Evolutionary conservation across 768 basidiomycete genomes (phyloP).

Genomic region (Kwoniella sp.): DNA sequence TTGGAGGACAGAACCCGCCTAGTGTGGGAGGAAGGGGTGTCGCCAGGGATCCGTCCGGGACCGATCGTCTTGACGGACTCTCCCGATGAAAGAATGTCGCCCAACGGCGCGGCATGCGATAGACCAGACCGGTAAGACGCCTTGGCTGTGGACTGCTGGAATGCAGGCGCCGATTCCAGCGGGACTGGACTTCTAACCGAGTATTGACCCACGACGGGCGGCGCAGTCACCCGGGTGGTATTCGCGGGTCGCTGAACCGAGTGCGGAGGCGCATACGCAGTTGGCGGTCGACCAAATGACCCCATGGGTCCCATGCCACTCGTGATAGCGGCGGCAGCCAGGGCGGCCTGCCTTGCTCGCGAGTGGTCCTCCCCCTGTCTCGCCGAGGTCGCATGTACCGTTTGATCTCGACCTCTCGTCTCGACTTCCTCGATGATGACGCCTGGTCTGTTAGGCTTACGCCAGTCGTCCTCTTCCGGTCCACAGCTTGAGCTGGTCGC

Average conservation of each 20-base stretch:
- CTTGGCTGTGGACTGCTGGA: background rate
- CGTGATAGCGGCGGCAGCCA: constrained; percentile 41
- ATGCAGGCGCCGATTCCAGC: background rate
- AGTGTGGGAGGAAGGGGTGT: background rate
- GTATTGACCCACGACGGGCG: background rate
- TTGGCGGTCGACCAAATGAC: constrained; percentile 23
- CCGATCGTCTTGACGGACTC: background rate
- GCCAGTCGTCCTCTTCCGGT: constrained; percentile 39
- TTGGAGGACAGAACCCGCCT: background rate
- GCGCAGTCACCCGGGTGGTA: background rate
- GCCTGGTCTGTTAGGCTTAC: constrained; percentile 8
- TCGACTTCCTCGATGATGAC: constrained; percentile 4
- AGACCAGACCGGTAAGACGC: constrained; percentile 9
- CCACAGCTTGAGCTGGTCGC: constrained; percentile 24
- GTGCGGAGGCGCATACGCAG: background rate
- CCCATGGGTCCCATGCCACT: constrained; percentile 38
- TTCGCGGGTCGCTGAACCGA: background rate
- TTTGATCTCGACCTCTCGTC: constrained; percentile 4
- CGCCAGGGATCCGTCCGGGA: too few species aligned
- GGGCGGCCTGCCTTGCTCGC: constrained; percentile 30
- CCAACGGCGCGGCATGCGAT: too few species aligned
- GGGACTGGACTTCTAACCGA: constrained; percentile 3
- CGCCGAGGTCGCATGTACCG: background rate
- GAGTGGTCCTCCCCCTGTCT: constrained; percentile 15
- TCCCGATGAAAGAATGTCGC: background rate